phyloP scores from a whole-genome alignment of 768 basidiomycete genomes.

The Tulasnella sp. region DNA sequence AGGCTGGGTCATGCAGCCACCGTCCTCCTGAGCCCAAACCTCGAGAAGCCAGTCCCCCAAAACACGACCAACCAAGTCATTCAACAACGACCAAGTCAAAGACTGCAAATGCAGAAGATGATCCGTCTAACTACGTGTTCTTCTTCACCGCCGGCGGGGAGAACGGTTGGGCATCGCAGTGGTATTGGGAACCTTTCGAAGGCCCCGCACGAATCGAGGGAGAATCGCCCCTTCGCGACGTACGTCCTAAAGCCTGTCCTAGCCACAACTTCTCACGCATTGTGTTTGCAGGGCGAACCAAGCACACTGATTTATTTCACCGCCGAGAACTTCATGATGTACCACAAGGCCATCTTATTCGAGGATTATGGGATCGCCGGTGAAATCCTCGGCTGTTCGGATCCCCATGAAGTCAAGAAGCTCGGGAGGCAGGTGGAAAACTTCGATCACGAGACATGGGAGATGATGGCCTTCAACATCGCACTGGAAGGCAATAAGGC shows the following conservation, averaged over 20 bases:
- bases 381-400: constrained; percentile 31
- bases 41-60: not conserved
- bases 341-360: constrained; percentile 47
- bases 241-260: not conserved
- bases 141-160: constrained; percentile 14
- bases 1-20: not conserved
- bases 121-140: not conserved
- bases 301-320: constrained; percentile 29
- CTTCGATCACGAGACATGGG: constrained; percentile 42
- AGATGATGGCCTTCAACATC: constrained; percentile 34
- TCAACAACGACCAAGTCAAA: not conserved
- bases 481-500: constrained; percentile 41
- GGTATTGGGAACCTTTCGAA: constrained; percentile 39
- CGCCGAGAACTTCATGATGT: constrained; percentile 57
- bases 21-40: not conserved
- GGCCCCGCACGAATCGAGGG: constrained; percentile 14
- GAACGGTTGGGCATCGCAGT: constrained; percentile 25
- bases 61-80: not conserved
- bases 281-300: not conserved
- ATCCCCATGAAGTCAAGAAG: constrained; percentile 37
- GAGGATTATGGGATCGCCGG: constrained; percentile 33
- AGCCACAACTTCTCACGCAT: not conserved
- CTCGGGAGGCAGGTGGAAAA: constrained; percentile 39
- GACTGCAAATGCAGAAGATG: not conserved
- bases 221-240: not conserved